phyloP scores from a whole-genome alignment of 2,329 filamentous ascomycete species.

The Aspergillus pseudoterreus region DNA sequence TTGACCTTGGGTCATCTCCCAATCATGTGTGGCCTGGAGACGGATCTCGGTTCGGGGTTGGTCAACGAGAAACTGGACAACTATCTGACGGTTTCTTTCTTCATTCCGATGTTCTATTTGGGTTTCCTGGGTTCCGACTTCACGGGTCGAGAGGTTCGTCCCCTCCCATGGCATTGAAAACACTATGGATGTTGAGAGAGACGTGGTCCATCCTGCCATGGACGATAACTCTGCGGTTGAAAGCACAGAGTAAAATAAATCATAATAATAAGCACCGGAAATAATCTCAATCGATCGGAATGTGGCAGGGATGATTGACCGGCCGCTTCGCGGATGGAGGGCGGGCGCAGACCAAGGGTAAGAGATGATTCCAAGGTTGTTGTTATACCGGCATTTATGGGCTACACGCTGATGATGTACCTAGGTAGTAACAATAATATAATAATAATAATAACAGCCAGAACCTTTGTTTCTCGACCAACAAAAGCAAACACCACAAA shows the following conservation, averaged over 20 bases:
- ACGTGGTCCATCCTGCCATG: background rate
- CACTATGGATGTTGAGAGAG: background rate
- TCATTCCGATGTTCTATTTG: background rate
- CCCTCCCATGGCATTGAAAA: background rate
- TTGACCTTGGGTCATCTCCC: slow-evolving; percentile 5
- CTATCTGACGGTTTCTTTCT: slow-evolving; percentile 3
- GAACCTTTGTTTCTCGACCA: background rate
- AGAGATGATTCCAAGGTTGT: background rate
- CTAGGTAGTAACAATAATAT: no score
- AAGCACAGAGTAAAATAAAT: background rate
- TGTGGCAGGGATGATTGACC: background rate
- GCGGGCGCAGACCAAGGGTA: background rate
- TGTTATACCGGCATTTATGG: background rate
- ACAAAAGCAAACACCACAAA: background rate
- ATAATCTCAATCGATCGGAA: slow-evolving; percentile 11
- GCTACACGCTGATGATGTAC: background rate
- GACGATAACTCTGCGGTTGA: no score
- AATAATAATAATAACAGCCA: background rate
- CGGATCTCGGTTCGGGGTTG: slow-evolving; percentile 12
- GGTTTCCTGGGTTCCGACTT: no score
- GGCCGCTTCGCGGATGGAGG: background rate
- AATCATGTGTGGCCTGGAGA: slow-evolving; percentile 8
- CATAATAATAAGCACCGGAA: background rate
- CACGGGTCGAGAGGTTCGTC: no score
- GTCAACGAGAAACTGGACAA: slow-evolving; percentile 2